Conservation (phyloP, 352 stramenopile genomes). For the Phytophthora hybrid region DNA sequence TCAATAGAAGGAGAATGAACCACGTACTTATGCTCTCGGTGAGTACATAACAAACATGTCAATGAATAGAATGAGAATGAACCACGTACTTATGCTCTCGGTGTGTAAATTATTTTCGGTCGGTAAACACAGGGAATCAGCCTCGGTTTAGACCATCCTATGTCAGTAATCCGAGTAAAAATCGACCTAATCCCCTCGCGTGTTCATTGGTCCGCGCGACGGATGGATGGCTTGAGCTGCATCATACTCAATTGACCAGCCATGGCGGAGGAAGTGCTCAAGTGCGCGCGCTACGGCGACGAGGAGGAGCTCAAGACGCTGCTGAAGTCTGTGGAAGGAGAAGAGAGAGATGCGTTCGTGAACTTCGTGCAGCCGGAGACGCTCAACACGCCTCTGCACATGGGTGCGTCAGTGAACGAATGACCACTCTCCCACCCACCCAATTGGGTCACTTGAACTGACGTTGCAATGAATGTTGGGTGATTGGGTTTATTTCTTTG, state of each 20-base stretch:
- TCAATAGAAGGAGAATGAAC: constrained; percentile 14
- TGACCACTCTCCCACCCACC: neutral
- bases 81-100: no score
- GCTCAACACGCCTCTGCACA: constrained; percentile 86
- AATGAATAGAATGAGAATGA: constrained; percentile 3
- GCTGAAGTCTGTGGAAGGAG: constrained; percentile 33
- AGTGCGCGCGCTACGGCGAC: constrained; percentile 80
- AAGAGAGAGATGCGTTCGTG: constrained; percentile 45
- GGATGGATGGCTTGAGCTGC: constrained; percentile 23
- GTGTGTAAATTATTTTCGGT: neutral
- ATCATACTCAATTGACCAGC: neutral
- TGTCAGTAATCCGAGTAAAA: neutral
- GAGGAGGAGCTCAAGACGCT: constrained; percentile 64
- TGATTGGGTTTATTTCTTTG: constrained; percentile 1
- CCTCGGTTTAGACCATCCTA: neutral
- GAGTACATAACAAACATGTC: constrained; percentile 8
- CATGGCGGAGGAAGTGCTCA: constrained; percentile 65
- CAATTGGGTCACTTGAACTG: neutral
- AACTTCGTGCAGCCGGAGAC: constrained; percentile 83
- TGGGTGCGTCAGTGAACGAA: constrained; percentile 47
- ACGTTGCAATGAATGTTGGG: neutral
- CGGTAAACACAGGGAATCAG: constrained; percentile 19
- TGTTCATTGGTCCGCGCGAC: neutral
- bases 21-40: no score
- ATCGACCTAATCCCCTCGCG: neutral